A percentile compares a stretch with the other conserved stretches of the same genome.
Conservation (phyloP, 345 rosid genomes). For the Turritis glabra region DNA sequence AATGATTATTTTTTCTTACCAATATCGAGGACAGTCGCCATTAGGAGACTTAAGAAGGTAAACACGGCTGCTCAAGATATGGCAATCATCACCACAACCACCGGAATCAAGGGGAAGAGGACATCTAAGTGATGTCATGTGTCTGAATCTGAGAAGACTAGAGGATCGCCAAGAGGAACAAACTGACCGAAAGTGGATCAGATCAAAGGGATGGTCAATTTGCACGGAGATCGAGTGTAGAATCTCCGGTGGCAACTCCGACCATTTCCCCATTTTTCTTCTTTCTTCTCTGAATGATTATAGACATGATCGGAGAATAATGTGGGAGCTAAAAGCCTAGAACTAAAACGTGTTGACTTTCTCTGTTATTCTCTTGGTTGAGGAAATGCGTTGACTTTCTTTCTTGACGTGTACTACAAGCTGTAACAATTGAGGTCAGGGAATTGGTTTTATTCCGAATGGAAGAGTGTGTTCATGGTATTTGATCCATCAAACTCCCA, state of each 20-base stretch:
- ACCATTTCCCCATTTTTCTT: constrained; percentile 35
- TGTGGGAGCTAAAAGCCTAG: background rate
- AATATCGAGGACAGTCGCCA: background rate
- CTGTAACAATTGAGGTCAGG: no score
- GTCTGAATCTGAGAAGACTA: background rate
- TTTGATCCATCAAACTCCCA: constrained; percentile 15
- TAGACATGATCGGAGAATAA: background rate
- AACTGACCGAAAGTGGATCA: constrained; percentile 39
- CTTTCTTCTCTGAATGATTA: background rate
- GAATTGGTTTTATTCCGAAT: no score
- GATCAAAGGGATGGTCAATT: constrained; percentile 25
- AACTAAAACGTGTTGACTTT: constrained; percentile 9
- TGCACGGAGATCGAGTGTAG: constrained; percentile 6
- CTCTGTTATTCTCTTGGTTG: background rate
- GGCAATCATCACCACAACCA: constrained; percentile 5
- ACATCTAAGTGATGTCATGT: background rate
- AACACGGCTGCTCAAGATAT: constrained; percentile 10
- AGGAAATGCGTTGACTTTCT: constrained; percentile 3
- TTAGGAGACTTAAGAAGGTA: constrained; percentile 16
- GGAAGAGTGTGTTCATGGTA: no score
- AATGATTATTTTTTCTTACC: background rate
- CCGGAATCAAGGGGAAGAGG: background rate
- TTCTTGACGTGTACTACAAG: background rate
- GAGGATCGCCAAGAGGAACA: constrained; percentile 42
- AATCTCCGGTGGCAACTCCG: constrained; percentile 37